A percentile compares a stretch with the other conserved stretches of the same genome.
phyloP scores from a whole-genome alignment of 805 yeast species.

The Hanseniaspora clermontiae region DNA sequence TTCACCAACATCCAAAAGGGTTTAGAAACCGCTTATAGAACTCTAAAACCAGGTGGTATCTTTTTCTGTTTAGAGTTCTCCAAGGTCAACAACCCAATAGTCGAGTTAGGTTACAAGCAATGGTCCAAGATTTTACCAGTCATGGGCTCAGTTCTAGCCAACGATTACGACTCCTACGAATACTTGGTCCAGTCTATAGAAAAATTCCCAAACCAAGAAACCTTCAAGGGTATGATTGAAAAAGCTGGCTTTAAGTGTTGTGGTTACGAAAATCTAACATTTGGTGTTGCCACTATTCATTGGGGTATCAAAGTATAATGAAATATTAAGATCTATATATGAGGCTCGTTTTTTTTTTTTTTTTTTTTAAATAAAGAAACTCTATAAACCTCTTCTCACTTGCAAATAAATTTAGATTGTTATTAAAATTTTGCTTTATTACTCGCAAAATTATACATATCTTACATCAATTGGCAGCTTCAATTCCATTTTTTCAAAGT shows the following conservation, averaged over 20 bases:
- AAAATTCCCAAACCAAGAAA: conserved; percentile 83
- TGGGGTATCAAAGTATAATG: conserved; percentile 73
- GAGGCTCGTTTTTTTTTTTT: background rate
- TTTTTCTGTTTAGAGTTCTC: conserved; percentile 94
- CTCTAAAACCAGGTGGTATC: conserved; percentile 92
- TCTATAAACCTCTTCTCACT: too few species aligned
- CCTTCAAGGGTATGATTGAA: conserved; percentile 79
- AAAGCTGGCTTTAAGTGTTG: conserved; percentile 90
- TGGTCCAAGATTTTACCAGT: conserved; percentile 83
- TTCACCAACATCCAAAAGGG: conserved; percentile 93
- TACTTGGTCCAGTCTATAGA: conserved; percentile 89
- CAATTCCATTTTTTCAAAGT: conserved; percentile 25
- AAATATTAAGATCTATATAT: conserved; percentile 11
- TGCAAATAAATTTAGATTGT: too few species aligned
- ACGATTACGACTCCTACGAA: conserved; percentile 92
- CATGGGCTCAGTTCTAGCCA: conserved; percentile 90
- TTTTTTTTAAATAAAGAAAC: too few species aligned
- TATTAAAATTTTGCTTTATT: too few species aligned
- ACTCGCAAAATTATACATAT: conserved; percentile 1
- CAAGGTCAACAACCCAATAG: conserved; percentile 67
- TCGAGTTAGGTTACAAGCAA: conserved; percentile 68
- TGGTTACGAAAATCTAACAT: conserved; percentile 88
- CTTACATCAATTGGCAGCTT: conserved; percentile 31
- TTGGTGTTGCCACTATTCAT: conserved; percentile 92
- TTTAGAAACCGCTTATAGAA: conserved; percentile 86